Evolutionary conservation across 1,139 yeast species (phyloP).

Genomic region (Kazachstania sp.): DNA sequence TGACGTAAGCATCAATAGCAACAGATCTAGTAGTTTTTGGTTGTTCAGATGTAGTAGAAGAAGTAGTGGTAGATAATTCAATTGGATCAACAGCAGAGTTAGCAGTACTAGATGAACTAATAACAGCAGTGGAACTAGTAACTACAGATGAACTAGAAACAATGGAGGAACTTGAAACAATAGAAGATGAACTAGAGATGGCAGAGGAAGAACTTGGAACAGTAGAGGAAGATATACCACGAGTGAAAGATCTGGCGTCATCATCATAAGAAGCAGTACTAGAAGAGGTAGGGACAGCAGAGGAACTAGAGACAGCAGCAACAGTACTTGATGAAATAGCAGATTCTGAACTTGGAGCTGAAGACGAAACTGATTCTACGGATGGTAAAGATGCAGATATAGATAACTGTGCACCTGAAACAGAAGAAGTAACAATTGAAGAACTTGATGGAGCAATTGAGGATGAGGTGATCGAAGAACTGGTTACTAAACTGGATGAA

Average conservation of each 20-base stretch:
- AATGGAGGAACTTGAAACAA: conserved; percentile 31
- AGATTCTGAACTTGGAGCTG: background rate
- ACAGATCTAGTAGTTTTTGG: background rate
- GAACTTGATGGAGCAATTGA: background rate
- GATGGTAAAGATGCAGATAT: background rate
- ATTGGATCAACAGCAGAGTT: background rate
- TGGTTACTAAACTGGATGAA: too few relatives aligned
- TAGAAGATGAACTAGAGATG: conserved; percentile 13
- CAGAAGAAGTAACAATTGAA: background rate
- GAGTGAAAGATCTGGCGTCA: conserved; percentile 30
- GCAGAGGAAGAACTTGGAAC: conserved; percentile 13
- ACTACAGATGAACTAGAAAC: too few relatives aligned
- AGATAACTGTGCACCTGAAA: too few relatives aligned
- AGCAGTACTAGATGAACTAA: background rate
- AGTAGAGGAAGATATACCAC: conserved; percentile 30
- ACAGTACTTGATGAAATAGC: background rate
- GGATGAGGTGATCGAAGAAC: too few relatives aligned
- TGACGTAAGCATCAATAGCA: background rate
- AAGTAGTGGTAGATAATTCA: too few relatives aligned
- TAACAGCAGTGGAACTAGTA: too few relatives aligned
- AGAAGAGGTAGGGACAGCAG: background rate
- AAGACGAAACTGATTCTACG: background rate
- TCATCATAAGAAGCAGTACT: conserved; percentile 9
- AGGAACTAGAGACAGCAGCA: background rate
- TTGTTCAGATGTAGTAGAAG: background rate